A percentile compares a stretch with the other conserved stretches of the same genome.
These are phyloP conservation scores for Trametes meyenii DNA, from an alignment of 768 basidiomycete genomes.

Conservation along the genomic window DNA sequence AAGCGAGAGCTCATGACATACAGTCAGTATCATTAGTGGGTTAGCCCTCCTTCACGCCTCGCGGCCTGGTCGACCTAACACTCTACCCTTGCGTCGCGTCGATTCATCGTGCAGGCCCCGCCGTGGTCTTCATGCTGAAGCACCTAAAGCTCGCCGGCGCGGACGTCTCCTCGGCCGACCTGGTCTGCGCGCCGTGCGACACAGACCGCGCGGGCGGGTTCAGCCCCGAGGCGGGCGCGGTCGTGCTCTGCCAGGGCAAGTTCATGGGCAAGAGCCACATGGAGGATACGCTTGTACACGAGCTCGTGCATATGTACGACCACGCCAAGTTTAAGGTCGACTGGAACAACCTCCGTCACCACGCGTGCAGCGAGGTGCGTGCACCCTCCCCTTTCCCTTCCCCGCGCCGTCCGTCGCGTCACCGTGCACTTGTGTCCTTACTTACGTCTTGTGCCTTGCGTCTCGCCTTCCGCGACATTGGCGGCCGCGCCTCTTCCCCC, in stretches of 20 bases:
- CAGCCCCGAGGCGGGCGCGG: conserved; percentile 71
- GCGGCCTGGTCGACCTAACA: not conserved
- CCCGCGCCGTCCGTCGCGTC: not conserved
- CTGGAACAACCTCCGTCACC: conserved; percentile 88
- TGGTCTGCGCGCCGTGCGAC: conserved; percentile 87
- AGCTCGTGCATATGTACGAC: conserved; percentile 94
- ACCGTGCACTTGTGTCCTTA: not conserved
- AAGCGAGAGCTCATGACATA: conserved; percentile 49
- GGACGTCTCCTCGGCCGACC: conserved; percentile 67
- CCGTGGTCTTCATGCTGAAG: conserved; percentile 88
- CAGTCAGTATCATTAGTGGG: conserved; percentile 43
- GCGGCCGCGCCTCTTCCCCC: not conserved
- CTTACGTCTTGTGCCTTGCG: conserved; percentile 1
- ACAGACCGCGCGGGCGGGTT: conserved; percentile 78
- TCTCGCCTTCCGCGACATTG: not conserved
- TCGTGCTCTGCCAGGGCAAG: conserved; percentile 84
- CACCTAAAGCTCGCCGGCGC: conserved; percentile 81
- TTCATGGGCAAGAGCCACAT: conserved; percentile 83
- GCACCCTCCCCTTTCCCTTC: not conserved
- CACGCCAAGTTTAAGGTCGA: conserved; percentile 93
- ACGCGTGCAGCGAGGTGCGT: conserved; percentile 95
- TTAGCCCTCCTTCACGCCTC: not conserved
- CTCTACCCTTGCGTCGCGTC: not conserved
- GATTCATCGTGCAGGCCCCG: conserved; percentile 59
- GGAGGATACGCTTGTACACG: conserved; percentile 93